Base-by-base conservation (phyloP, 2,329 filamentous ascomycete species). In the Penicillium palitans region DNA sequence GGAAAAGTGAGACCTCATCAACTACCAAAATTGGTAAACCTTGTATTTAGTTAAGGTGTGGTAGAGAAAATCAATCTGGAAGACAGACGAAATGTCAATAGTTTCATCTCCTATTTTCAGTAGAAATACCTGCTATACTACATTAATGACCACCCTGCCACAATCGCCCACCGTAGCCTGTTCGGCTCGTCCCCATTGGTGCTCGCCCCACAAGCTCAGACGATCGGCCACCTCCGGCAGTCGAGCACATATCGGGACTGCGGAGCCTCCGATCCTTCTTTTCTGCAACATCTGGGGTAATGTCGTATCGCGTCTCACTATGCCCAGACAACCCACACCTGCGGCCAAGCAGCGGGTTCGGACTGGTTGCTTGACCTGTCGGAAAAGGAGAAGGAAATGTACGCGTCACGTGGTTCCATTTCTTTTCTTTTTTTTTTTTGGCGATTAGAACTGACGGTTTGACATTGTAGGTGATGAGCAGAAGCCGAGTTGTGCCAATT, bases 361-460 rank as follows among this genome's bases (percentile, higher is more conserved):
- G 24, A 69, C 67, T 21, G 67, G 67, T 15, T 69, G 67, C 56
- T 51, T 66, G 39, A 68, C 65, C 1, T 69, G 67, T 56, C 66
- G 67, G 13, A 66, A 65, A 44, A 61, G 66, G 29, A 55, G 67
- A 45, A 61, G 67, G 52, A 69, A 69, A 66, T 69, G 67, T 68
- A 60, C 19, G 59, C 52, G 53, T 42, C 40, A 52, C 33, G 31
- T 33, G 31, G 31, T 6, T 33, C 6, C n/a, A n/a, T n/a, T n/a
- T n/a, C n/a, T n/a, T 13, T 13, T 31, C 5, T 17, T 33, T 48
- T 40, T 25, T 45, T 27, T 44, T 21, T 24, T 29, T 31, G 13
- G 1, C 31, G 12, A 29, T 15, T 13, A 17, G n/a, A 51, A 29
- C 46, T 56, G 13, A 56, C 39, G 12, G 2, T 27, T 42, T 25